These are phyloP conservation scores for Tieghemiomyces parasiticus DNA, from an alignment of 192 early-diverging fungal genomes.

Conservation along the genomic window DNA sequence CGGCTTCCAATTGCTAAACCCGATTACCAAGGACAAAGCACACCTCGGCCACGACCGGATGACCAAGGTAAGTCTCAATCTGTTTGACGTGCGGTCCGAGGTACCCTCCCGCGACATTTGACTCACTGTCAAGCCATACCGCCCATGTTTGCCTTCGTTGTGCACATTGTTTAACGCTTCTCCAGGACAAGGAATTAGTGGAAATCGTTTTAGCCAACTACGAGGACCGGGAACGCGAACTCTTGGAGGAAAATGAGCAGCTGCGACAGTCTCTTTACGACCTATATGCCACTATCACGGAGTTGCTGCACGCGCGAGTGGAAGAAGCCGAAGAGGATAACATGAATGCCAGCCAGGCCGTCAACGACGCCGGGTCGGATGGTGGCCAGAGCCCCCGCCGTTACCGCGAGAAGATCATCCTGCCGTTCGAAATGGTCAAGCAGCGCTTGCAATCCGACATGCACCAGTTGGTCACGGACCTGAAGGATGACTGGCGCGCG, in stretches of 20 bases:
- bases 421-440: conserved; percentile 16
- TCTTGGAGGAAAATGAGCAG: conserved; percentile 23
- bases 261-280: conserved; percentile 20
- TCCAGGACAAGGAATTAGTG: conserved; percentile 1
- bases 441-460: conserved; percentile 13
- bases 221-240: conserved; percentile 29
- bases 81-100: too few species aligned
- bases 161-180: too few species aligned
- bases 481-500: conserved; percentile 15
- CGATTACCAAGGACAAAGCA: conserved; percentile 1
- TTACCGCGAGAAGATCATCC: conserved; percentile 8
- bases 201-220: conserved; percentile 10
- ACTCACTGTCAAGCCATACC: too few species aligned
- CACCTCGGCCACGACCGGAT: not conserved
- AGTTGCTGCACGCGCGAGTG: conserved; percentile 13
- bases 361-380: not conserved
- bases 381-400: not conserved
- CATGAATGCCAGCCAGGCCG: not conserved
- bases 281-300: conserved; percentile 13
- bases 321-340: conserved; percentile 3
- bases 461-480: conserved; percentile 10
- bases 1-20: conserved; percentile 20
- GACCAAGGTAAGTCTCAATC: too few species aligned
- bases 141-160: too few species aligned
- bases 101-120: too few species aligned